A percentile compares a stretch with the other conserved stretches of the same genome.
phyloP scores from a whole-genome alignment of 139 green algal genomes.

The Zygnema cylindricum region DNA sequence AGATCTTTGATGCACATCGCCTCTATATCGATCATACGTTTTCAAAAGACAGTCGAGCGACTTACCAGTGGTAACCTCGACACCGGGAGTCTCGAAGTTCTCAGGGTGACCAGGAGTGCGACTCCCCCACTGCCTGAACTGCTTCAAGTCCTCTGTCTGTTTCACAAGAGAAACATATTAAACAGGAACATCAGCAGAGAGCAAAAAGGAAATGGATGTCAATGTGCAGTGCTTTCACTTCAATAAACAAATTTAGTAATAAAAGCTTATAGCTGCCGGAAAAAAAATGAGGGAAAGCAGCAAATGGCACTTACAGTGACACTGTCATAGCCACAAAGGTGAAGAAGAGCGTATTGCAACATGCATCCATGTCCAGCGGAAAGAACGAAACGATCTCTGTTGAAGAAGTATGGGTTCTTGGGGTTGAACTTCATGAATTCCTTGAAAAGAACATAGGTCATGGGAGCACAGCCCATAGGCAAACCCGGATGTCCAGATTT shows the following conservation, averaged over 20 bases:
- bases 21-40: too few relatives aligned
- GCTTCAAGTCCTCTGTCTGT: constrained; percentile 94
- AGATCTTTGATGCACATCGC: too few relatives aligned
- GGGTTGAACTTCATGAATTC: constrained; percentile 95
- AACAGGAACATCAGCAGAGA: too few relatives aligned
- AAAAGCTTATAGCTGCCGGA: too few relatives aligned
- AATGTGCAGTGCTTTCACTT: too few relatives aligned
- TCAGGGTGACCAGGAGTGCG: constrained; percentile 96
- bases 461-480: constrained; percentile 96
- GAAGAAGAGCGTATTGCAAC: constrained; percentile 97
- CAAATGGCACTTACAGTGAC: constrained; percentile 73
- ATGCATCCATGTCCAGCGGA: constrained; percentile 98
- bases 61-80: constrained; percentile 95
- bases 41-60: too few relatives aligned
- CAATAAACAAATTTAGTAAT: too few relatives aligned
- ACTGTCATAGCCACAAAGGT: constrained; percentile 91
- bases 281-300: too few relatives aligned
- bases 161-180: too few relatives aligned
- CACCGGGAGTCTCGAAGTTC: constrained; percentile 94
- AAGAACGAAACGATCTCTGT: constrained; percentile 98
- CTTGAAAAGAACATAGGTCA: constrained; percentile 96
- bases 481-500: constrained; percentile 95
- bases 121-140: constrained; percentile 94
- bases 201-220: too few relatives aligned
- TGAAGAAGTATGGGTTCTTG: constrained; percentile 91